phyloP scores from a whole-genome alignment of 1,284 basidiomycete species.

The Ganoderma meredithae region DNA sequence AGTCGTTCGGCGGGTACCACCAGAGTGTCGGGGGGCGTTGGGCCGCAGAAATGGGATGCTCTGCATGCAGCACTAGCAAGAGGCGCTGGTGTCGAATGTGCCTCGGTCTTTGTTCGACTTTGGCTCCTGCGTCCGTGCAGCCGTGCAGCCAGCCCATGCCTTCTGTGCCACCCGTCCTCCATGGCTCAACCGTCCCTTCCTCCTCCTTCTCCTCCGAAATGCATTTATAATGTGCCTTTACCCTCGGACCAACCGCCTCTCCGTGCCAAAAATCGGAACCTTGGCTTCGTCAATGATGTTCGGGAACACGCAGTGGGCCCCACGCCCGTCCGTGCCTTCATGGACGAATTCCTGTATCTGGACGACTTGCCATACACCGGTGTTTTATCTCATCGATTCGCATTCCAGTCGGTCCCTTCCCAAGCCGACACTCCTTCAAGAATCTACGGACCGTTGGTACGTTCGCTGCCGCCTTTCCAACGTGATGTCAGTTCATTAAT shows the following conservation, averaged over 20 bases:
- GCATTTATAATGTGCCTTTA: not conserved
- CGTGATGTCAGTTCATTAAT: no score
- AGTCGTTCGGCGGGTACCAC: conserved; percentile 49
- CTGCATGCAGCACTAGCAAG: no score
- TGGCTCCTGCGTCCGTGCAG: no score
- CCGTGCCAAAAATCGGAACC: not conserved
- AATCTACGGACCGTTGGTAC: not conserved
- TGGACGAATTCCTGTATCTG: not conserved
- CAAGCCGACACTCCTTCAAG: not conserved
- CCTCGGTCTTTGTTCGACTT: no score
- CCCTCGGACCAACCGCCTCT: not conserved
- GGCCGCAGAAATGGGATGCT: no score
- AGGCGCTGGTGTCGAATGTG: no score
- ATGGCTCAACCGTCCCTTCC: not conserved
- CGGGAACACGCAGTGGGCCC: not conserved
- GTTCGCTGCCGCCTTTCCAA: no score
- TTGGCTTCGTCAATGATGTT: not conserved
- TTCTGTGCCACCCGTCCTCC: no score
- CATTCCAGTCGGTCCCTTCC: not conserved
- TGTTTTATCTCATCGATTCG: not conserved
- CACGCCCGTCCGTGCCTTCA: not conserved
- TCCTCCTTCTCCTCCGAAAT: not conserved
- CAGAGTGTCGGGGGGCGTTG: conserved; percentile 44
- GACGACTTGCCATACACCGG: not conserved
- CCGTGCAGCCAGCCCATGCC: not conserved